Evolutionary conservation across 1,139 yeast species (phyloP).

Genomic region (Candida freyschussii): DNA sequence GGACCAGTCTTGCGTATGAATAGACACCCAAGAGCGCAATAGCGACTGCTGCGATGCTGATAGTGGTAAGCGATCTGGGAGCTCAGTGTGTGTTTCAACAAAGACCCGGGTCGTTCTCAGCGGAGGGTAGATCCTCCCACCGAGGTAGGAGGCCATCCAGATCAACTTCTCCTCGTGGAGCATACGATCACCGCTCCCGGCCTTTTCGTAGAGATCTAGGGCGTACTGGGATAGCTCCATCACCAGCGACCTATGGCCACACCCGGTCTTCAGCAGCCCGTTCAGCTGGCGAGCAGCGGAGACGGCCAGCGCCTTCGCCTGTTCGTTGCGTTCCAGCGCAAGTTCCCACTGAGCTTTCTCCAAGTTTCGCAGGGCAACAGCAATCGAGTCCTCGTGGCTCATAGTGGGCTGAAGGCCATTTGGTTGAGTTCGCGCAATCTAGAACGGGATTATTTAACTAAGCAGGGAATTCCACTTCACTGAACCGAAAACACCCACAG

Average conservation of each 20-base stretch:
- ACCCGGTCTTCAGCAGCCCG: conserved; percentile 15
- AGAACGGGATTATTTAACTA: too few relatives aligned
- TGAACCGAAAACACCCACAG: too few relatives aligned
- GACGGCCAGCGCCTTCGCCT: not conserved
- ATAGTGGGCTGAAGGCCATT: too few relatives aligned
- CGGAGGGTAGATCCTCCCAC: conserved; percentile 36
- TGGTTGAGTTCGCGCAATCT: too few relatives aligned
- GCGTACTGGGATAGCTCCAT: conserved; percentile 5
- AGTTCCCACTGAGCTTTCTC: conserved; percentile 1
- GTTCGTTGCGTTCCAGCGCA: not conserved
- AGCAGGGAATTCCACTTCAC: too few relatives aligned
- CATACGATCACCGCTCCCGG: conserved; percentile 2
- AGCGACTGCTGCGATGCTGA: conserved; percentile 9
- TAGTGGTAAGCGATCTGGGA: conserved; percentile 8
- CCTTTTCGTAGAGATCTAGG: conserved; percentile 13
- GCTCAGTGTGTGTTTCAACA: conserved; percentile 17
- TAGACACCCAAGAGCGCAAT: conserved; percentile 19
- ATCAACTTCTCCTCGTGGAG: conserved; percentile 28
- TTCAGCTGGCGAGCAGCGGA: conserved; percentile 8
- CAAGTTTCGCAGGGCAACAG: conserved; percentile 1
- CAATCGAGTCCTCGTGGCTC: too few relatives aligned
- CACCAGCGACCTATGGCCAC: not conserved
- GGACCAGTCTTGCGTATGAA: conserved; percentile 24
- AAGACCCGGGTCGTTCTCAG: conserved; percentile 16
- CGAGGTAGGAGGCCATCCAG: conserved; percentile 43